Conservation (phyloP, 768 basidiomycete species). For the Mycena haematopus region DNA sequence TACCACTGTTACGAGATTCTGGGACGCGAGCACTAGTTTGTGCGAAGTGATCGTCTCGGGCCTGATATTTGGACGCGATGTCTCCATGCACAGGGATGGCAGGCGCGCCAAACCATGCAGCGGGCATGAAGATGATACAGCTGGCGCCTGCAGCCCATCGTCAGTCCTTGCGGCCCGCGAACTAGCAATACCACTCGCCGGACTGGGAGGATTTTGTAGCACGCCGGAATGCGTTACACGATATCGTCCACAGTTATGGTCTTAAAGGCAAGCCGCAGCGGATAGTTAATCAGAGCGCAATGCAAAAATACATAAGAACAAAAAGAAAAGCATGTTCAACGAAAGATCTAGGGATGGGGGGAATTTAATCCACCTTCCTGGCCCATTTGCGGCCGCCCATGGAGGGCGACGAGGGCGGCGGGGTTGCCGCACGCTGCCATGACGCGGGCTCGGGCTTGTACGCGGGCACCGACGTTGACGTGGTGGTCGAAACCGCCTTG, state of each 20-base stretch:
- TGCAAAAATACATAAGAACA: conserved; percentile 11
- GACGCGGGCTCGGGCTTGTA: conserved; percentile 20
- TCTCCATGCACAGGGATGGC: too few relatives aligned
- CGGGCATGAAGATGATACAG: too few relatives aligned
- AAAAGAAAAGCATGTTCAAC: neutral
- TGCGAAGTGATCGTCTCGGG: too few relatives aligned
- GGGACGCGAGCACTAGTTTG: too few relatives aligned
- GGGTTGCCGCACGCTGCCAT: conserved; percentile 26
- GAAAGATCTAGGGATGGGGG: conserved; percentile 5
- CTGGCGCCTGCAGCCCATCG: too few relatives aligned
- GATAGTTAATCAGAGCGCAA: conserved; percentile 9
- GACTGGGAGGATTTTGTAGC: neutral
- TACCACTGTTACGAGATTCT: too few relatives aligned
- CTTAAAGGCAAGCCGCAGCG: neutral
- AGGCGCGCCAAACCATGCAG: too few relatives aligned
- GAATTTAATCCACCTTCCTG: conserved; percentile 29
- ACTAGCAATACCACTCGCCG: neutral
- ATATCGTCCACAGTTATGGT: conserved; percentile 1
- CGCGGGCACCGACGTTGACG: conserved; percentile 5
- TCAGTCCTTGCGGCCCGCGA: too few relatives aligned
- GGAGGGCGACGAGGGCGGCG: conserved; percentile 17
- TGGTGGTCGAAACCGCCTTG: neutral
- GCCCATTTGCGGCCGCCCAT: conserved; percentile 31
- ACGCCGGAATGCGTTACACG: neutral
- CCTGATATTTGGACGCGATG: too few relatives aligned